phyloP scores from a whole-genome alignment of 352 stramenopile genomes.

The Detonula confervacea region DNA sequence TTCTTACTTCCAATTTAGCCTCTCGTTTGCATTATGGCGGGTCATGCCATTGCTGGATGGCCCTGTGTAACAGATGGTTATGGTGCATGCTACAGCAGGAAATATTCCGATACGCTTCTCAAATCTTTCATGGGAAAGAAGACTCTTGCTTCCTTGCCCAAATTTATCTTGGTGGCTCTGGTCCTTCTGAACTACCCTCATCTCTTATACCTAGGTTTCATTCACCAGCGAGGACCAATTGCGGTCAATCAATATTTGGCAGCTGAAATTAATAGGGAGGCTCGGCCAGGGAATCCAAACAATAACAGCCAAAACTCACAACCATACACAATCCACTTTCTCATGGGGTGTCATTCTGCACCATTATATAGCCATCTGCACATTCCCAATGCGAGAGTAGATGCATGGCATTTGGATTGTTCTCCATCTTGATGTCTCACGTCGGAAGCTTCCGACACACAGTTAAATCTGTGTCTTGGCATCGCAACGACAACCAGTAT shows the following conservation, averaged over 20 bases:
- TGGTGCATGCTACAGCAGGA: not conserved
- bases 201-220: conserved; percentile 66
- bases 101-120: not conserved
- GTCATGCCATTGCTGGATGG: conserved; percentile 44
- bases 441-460: conserved; percentile 44
- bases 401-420: conserved; percentile 78
- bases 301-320: conserved; percentile 21
- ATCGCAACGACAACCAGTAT: conserved; percentile 12
- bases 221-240: conserved; percentile 79
- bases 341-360: conserved; percentile 83
- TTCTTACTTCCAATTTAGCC: conserved; percentile 82
- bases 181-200: conserved; percentile 68
- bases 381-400: conserved; percentile 37
- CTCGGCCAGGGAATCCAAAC: conserved; percentile 1
- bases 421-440: conserved; percentile 66
- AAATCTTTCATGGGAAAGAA: not conserved
- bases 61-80: conserved; percentile 1
- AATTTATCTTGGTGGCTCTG: conserved; percentile 28
- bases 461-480: conserved; percentile 47
- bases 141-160: not conserved
- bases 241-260: conserved; percentile 66
- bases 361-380: conserved; percentile 82
- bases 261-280: conserved; percentile 29
- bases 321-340: conserved; percentile 68
- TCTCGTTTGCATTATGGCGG: conserved; percentile 69